phyloP scores from a whole-genome alignment of 148 eudicot species.

The Selenicereus undatus region DNA sequence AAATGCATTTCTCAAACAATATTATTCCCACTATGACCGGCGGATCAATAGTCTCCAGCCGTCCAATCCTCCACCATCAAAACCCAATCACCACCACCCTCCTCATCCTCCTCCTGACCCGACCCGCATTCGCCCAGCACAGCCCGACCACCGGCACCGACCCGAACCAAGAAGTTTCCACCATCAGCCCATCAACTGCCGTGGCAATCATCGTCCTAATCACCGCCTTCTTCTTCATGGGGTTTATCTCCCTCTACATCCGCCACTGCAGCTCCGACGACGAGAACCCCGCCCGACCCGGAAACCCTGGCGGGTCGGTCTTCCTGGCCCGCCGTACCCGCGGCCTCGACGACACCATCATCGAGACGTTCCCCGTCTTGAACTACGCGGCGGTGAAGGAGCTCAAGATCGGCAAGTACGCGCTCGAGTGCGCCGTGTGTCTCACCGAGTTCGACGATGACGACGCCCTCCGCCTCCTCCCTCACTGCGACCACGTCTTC shows the following conservation, averaged over 20 bases:
- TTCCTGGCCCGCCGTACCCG: slow-evolving; percentile 27
- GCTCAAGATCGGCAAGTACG: slow-evolving; percentile 40
- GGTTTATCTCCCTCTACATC: neutral
- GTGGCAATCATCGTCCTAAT: neutral
- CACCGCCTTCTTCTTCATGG: slow-evolving; percentile 2
- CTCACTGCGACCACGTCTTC: slow-evolving; percentile 52
- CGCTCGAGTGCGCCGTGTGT: slow-evolving; percentile 56
- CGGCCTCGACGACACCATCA: slow-evolving; percentile 34
- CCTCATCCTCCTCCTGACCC: neutral
- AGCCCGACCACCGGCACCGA: neutral
- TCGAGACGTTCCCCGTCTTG: slow-evolving; percentile 41
- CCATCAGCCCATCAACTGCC: neutral
- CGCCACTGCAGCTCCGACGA: slow-evolving; percentile 6
- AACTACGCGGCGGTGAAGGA: slow-evolving; percentile 34
- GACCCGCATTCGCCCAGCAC: slow-evolving; percentile 10
- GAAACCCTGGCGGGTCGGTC: slow-evolving; percentile 22
- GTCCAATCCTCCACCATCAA: neutral
- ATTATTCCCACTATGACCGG: no score
- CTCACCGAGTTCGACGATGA: slow-evolving; percentile 53
- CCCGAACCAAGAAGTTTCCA: neutral
- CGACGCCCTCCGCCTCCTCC: slow-evolving; percentile 40
- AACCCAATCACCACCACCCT: neutral
- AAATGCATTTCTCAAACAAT: neutral
- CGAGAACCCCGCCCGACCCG: neutral
- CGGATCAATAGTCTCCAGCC: neutral